Percentiles rank a stretch among this genome's conserved stretches.
These are phyloP conservation scores for Euphorbia lathyris DNA, from an alignment of 345 rosid species.

Conservation along the genomic window DNA sequence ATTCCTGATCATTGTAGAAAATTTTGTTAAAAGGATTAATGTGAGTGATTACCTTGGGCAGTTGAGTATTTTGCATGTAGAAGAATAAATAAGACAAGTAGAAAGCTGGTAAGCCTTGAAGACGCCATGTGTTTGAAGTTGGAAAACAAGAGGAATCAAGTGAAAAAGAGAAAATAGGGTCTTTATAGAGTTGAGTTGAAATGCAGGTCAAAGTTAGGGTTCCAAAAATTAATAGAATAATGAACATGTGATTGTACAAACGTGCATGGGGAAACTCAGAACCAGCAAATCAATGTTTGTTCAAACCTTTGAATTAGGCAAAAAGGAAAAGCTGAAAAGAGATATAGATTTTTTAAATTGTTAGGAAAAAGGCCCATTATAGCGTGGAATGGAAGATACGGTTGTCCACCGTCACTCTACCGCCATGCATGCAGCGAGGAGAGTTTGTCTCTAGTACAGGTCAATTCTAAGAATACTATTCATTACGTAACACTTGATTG, in stretches of 20 bases:
- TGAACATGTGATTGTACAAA: slow-evolving; percentile 14
- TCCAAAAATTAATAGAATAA: slow-evolving; percentile 17
- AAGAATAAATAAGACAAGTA: slow-evolving; percentile 33
- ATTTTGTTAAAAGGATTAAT: too few species aligned
- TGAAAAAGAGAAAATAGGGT: slow-evolving; percentile 25
- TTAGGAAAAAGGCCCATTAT: slow-evolving; percentile 26
- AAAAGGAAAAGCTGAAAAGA: background rate
- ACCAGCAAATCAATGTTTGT: slow-evolving; percentile 4
- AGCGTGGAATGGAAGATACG: slow-evolving; percentile 50
- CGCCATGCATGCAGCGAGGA: slow-evolving; percentile 56
- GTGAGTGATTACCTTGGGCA: slow-evolving; percentile 5
- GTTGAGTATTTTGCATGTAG: slow-evolving; percentile 17
- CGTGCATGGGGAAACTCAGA: slow-evolving; percentile 32
- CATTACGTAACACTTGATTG: too few species aligned
- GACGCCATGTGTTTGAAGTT: slow-evolving; percentile 28
- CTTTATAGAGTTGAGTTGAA: slow-evolving; percentile 37
- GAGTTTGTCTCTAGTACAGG: slow-evolving; percentile 23
- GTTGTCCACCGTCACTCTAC: slow-evolving; percentile 50
- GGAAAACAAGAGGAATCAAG: background rate
- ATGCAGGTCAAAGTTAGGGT: slow-evolving; percentile 36
- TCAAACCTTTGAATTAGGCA: slow-evolving; percentile 14
- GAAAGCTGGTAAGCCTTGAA: slow-evolving; percentile 23
- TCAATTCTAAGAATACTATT: too few species aligned
- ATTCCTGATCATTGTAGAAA: too few species aligned
- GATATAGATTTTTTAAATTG: slow-evolving; percentile 14